Conservation (phyloP, 78 protist species). For the Cyanophora paradoxa region DNA sequence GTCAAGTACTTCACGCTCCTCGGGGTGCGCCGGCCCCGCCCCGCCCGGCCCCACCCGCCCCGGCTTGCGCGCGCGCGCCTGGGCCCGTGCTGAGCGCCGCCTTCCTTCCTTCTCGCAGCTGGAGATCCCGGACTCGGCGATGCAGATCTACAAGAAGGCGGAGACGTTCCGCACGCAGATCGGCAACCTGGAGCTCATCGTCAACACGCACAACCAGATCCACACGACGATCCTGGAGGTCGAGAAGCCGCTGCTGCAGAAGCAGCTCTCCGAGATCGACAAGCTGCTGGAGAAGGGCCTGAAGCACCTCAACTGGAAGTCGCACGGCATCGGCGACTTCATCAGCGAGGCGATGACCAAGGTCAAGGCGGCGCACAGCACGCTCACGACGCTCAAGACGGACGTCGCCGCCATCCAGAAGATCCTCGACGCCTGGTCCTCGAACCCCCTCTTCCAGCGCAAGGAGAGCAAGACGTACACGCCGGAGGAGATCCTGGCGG, state of each 20-base stretch:
- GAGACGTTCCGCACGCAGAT: conserved; percentile 41
- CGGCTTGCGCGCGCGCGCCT: not conserved
- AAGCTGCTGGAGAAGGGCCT: conserved; percentile 39
- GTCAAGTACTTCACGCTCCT: conserved; percentile 43
- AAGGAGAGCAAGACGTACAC: conserved; percentile 15
- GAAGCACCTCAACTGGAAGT: conserved; percentile 8
- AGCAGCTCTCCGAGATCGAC: conserved; percentile 40
- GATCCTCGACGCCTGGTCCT: conserved; percentile 9
- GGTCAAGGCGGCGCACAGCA: conserved; percentile 10
- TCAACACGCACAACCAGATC: conserved; percentile 51
- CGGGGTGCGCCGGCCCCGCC: not conserved
- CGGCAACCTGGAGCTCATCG: conserved; percentile 46
- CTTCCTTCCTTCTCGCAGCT: too few relatives aligned
- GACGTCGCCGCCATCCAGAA: not conserved
- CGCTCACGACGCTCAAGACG: conserved; percentile 2
- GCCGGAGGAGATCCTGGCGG: conserved; percentile 23
- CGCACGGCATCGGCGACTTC: conserved; percentile 39
- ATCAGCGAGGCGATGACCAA: conserved; percentile 1
- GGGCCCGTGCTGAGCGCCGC: too few relatives aligned
- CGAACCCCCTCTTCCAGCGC: conserved; percentile 7
- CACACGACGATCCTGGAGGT: conserved; percentile 36
- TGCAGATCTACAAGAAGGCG: conserved; percentile 5
- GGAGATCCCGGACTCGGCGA: conserved; percentile 23
- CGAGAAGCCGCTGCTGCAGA: conserved; percentile 61
- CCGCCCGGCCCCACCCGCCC: not conserved